Evolutionary conservation across 2,329 filamentous ascomycete species (phyloP).

Genomic region (Ploettnerulaceae sp.): DNA sequence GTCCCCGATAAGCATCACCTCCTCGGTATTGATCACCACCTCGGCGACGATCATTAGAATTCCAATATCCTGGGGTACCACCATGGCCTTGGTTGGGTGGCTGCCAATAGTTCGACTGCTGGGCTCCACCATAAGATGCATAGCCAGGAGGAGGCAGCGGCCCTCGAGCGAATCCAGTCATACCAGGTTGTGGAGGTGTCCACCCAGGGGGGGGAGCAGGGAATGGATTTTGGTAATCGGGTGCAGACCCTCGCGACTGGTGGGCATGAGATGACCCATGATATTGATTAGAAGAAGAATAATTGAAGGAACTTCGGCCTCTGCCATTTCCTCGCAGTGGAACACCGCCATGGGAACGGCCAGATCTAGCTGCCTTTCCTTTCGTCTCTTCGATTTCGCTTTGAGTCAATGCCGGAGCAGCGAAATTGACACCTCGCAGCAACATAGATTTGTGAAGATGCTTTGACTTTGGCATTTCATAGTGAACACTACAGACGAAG

Average conservation of each 20-base stretch:
- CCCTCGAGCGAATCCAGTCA: slow-evolving; percentile 40
- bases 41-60: slow-evolving; percentile 16
- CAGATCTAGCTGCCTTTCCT: slow-evolving; percentile 57
- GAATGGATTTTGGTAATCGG: slow-evolving; percentile 24
- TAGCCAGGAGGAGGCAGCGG: slow-evolving; percentile 43
- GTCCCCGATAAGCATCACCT: slow-evolving; percentile 17
- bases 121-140: slow-evolving; percentile 22
- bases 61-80: slow-evolving; percentile 16
- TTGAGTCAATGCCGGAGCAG: slow-evolving; percentile 65
- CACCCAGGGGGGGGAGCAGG: slow-evolving; percentile 32
- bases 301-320: slow-evolving; percentile 49
- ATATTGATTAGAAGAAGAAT: slow-evolving; percentile 36
- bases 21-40: slow-evolving; percentile 20
- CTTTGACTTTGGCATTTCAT: slow-evolving; percentile 69
- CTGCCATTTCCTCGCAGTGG: slow-evolving; percentile 49
- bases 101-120: slow-evolving; percentile 24
- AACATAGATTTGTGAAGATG: slow-evolving; percentile 91
- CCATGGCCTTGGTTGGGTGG: slow-evolving; percentile 16
- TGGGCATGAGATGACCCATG: slow-evolving; percentile 17
- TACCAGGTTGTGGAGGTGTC: slow-evolving; percentile 43
- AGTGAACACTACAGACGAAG: slow-evolving; percentile 62
- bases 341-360: slow-evolving; percentile 67
- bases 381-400: slow-evolving; percentile 71
- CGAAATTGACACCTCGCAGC: slow-evolving; percentile 73
- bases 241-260: slow-evolving; percentile 21